These are phyloP conservation scores for Pezicula radicicola DNA, from an alignment of 2,329 filamentous ascomycete genomes.

Conservation along the genomic window DNA sequence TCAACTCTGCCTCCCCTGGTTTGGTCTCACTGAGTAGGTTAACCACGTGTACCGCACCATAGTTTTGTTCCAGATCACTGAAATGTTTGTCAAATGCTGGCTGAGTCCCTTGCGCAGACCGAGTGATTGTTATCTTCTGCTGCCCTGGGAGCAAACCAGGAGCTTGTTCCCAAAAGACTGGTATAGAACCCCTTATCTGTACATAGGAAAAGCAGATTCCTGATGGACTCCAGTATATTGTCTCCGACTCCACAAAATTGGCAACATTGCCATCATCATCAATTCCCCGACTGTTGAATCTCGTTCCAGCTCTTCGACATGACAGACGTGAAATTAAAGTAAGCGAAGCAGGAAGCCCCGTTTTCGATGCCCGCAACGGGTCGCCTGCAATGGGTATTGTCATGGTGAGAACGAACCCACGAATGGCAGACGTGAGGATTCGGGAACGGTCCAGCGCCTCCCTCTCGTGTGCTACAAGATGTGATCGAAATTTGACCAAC, in stretches of 20 bases:
- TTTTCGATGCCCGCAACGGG: conserved; percentile 61
- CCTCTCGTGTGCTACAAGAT: conserved; percentile 72
- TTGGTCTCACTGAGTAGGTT: conserved; percentile 93
- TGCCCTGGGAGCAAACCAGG: conserved; percentile 85
- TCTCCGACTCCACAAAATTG: conserved; percentile 98
- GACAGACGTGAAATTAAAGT: conserved; percentile 91
- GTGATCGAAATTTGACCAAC: conserved; percentile 82
- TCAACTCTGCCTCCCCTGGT: conserved; percentile 80
- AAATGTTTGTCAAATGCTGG: conserved; percentile 97
- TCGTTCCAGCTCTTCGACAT: conserved; percentile 84
- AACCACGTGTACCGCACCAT: conserved; percentile 88
- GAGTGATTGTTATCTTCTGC: conserved; percentile 89
- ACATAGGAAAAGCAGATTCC: conserved; percentile 86
- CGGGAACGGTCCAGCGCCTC: conserved; percentile 79
- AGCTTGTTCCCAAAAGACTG: conserved; percentile 95
- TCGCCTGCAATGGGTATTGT: conserved; percentile 76
- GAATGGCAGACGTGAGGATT: conserved; percentile 89
- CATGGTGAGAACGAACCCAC: conserved; percentile 86
- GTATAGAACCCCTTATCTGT: conserved; percentile 89
- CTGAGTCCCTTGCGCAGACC: conserved; percentile 86
- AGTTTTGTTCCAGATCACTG: conserved; percentile 77
- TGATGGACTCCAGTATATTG: conserved; percentile 80
- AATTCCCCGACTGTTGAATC: conserved; percentile 96
- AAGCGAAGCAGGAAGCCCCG: conserved; percentile 76
- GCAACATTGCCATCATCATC: conserved; percentile 97